phyloP scores from a whole-genome alignment of 306 rosid species.

The Prunus salicina region DNA sequence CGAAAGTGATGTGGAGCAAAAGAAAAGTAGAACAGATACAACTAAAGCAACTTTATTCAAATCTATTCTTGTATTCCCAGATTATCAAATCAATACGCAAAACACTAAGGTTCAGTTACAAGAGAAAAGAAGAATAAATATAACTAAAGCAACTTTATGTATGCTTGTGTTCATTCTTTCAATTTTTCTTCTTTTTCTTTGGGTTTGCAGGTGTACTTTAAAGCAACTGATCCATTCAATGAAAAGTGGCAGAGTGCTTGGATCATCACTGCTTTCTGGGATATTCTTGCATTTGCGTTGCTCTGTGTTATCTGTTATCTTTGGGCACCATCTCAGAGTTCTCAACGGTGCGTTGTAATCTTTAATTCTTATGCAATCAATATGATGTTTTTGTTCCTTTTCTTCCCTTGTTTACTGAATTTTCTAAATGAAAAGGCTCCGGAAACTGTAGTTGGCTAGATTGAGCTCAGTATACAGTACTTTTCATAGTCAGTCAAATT shows the following conservation, averaged over 20 bases:
- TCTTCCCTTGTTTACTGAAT: not conserved
- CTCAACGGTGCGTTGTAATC: conserved; percentile 63
- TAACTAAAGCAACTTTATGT: not conserved
- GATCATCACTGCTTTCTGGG: conserved; percentile 97
- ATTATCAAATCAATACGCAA: not conserved
- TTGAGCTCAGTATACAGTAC: not conserved
- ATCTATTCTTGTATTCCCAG: not conserved
- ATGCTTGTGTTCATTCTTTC: not conserved
- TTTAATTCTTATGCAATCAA: not conserved
- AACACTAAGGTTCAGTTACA: not conserved
- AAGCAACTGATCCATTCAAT: conserved; percentile 97
- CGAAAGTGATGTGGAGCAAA: not conserved
- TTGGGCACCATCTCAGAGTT: conserved; percentile 99
- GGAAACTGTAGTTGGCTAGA: not conserved
- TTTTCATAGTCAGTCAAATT: not conserved
- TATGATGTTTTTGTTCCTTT: conserved; percentile 6
- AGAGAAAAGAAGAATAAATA: not conserved
- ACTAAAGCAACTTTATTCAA: not conserved
- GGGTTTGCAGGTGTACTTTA: conserved; percentile 70
- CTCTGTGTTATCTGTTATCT: conserved; percentile 87
- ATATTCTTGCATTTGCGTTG: conserved; percentile 73
- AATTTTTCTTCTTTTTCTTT: not conserved
- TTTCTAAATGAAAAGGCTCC: not conserved
- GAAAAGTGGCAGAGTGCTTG: conserved; percentile 98
- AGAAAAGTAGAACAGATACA: not conserved